Percentiles rank a stretch among this genome's conserved stretches.
phyloP scores from a whole-genome alignment of 2,329 filamentous ascomycete genomes.

The Emergomyces orientalis region DNA sequence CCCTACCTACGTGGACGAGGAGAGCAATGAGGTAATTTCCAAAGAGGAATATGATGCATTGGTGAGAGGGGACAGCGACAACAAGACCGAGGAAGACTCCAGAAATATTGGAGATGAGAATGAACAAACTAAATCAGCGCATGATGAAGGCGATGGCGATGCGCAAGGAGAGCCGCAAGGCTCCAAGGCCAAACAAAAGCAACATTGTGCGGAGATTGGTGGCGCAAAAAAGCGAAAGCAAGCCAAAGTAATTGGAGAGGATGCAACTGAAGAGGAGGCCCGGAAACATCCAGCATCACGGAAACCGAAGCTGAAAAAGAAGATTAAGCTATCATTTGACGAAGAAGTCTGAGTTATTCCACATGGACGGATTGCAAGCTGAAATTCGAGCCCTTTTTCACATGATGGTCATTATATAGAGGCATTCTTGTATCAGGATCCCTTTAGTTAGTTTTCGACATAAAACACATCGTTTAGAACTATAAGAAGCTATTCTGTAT shows the following conservation, averaged over 20 bases:
- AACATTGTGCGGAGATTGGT: constrained; percentile 34
- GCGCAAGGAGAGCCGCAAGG: constrained; percentile 6
- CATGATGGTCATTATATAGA: background rate
- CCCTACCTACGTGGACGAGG: constrained; percentile 37
- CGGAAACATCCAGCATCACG: constrained; percentile 20
- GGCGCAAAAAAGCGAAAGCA: constrained; percentile 35
- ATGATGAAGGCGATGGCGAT: constrained; percentile 9
- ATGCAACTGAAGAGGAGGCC: constrained; percentile 15
- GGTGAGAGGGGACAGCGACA: constrained; percentile 21
- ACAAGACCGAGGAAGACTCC: constrained; percentile 7
- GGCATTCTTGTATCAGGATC: background rate
- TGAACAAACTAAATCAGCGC: constrained; percentile 13
- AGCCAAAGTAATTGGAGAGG: constrained; percentile 33
- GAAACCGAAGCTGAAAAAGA: constrained; percentile 35
- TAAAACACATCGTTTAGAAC: background rate
- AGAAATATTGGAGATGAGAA: constrained; percentile 15
- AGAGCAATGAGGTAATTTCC: constrained; percentile 36
- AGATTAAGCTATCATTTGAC: constrained; percentile 40
- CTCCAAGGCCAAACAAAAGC: constrained; percentile 27
- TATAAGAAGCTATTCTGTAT: background rate
- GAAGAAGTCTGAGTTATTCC: constrained; percentile 21
- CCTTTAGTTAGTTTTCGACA: background rate
- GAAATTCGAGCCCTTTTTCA: background rate
- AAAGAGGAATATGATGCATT: constrained; percentile 37
- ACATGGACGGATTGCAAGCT: background rate